Percentiles rank a stretch among this genome's conserved stretches.
Evolutionary conservation across 2,329 filamentous ascomycete genomes (phyloP).

Genomic region (Stagonosporopsis cucurbitacearum): DNA sequence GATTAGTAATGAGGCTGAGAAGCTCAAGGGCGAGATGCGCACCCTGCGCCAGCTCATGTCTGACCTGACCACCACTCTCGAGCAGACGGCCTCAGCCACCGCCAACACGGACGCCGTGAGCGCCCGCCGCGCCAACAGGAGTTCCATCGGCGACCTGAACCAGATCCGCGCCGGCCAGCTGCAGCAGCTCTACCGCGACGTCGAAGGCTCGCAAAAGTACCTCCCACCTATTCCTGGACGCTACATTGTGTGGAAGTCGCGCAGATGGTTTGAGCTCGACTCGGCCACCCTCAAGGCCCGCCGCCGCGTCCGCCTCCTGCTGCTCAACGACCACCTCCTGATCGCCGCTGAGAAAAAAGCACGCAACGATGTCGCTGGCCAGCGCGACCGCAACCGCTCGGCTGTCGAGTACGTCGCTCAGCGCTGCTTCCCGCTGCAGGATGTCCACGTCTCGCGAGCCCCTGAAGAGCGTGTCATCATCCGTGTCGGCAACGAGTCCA

Average conservation of each 20-base stretch:
- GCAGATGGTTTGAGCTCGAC: constrained; percentile 94
- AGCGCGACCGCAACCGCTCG: constrained; percentile 50
- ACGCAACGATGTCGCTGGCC: constrained; percentile 70
- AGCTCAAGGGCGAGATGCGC: constrained; percentile 95
- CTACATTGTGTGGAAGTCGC: constrained; percentile 91
- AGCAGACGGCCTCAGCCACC: constrained; percentile 54
- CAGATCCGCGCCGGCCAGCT: constrained; percentile 72
- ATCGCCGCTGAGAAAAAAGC: constrained; percentile 95
- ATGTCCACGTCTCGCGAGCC: constrained; percentile 92
- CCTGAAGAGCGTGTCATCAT: constrained; percentile 74
- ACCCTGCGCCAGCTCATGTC: constrained; percentile 89
- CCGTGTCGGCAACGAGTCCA: constrained; percentile 85
- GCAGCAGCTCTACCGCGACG: constrained; percentile 89
- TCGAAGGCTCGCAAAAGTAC: constrained; percentile 98
- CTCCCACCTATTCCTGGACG: constrained; percentile 88
- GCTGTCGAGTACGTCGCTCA: constrained; percentile 82
- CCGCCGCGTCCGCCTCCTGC: constrained; percentile 85
- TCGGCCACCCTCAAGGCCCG: constrained; percentile 96
- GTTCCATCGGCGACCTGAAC: constrained; percentile 79
- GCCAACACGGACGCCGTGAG: constrained; percentile 47
- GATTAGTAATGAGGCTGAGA: constrained; percentile 98
- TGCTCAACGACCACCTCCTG: constrained; percentile 93
- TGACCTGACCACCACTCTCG: constrained; percentile 70
- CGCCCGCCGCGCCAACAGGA: constrained; percentile 72
- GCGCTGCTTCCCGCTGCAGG: constrained; percentile 89